phyloP scores from a whole-genome alignment of 108 stramenopile species.

The Fistulifera pelliculosa region DNA sequence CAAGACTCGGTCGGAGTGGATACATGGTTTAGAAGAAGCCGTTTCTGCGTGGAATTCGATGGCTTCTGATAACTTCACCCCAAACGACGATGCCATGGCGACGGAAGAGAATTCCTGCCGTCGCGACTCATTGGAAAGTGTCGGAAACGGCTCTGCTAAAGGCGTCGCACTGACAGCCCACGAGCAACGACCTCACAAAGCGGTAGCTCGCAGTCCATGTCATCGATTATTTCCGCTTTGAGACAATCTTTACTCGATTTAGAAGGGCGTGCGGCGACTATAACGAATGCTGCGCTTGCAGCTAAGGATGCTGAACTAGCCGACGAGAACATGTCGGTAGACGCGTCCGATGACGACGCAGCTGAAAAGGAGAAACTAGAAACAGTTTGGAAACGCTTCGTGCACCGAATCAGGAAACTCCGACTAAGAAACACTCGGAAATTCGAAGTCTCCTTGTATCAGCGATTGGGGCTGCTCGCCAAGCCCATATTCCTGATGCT shows the following conservation, averaged over 20 bases:
- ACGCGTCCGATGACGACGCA: constrained; percentile 39
- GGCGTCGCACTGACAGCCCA: constrained; percentile 15
- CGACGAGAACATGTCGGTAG: constrained; percentile 55
- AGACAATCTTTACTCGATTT: constrained; percentile 35
- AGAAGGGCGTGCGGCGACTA: constrained; percentile 36
- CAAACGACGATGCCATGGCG: constrained; percentile 4
- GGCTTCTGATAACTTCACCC: not conserved
- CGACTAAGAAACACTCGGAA: constrained; percentile 30
- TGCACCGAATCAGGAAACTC: constrained; percentile 43
- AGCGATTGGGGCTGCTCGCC: constrained; percentile 71
- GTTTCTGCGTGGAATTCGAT: constrained; percentile 46
- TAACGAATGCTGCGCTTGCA: constrained; percentile 53
- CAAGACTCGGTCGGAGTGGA: constrained; percentile 43
- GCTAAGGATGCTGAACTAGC: constrained; percentile 53
- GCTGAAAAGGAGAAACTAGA: constrained; percentile 29
- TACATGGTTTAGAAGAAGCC: constrained; percentile 37
- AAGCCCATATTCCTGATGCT: constrained; percentile 54
- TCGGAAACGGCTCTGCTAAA: constrained; percentile 2
- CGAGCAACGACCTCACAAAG: not conserved
- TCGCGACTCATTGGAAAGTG: too few relatives aligned
- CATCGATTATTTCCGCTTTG: constrained; percentile 3
- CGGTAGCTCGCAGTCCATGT: not conserved
- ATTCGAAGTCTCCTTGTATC: constrained; percentile 56
- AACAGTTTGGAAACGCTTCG: constrained; percentile 58
- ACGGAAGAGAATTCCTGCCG: not conserved